phyloP scores from a whole-genome alignment of 2,329 filamentous ascomycete species.

The Aspergillus melleus region DNA sequence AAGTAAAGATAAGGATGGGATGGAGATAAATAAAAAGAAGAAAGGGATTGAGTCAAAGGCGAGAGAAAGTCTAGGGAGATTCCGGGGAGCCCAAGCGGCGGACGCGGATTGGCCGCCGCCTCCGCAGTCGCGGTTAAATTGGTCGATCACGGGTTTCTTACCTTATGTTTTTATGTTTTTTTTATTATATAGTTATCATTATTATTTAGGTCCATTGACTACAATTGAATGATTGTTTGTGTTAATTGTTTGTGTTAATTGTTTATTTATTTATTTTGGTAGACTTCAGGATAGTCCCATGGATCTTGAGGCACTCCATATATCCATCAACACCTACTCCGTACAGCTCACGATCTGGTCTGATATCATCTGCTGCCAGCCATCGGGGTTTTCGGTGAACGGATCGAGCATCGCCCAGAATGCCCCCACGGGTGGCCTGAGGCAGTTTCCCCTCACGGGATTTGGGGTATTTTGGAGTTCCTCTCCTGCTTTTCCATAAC shows the following conservation, averaged over 20 bases:
- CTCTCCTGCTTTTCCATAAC: not conserved
- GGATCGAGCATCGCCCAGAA: not conserved
- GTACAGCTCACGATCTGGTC: not conserved
- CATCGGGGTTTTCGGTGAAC: not conserved
- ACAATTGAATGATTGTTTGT: no score
- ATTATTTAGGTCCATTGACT: no score
- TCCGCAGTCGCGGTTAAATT: constrained; percentile 14
- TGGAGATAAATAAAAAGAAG: constrained; percentile 8
- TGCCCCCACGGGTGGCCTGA: constrained; percentile 14
- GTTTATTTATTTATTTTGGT: no score
- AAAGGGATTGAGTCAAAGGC: constrained; percentile 23
- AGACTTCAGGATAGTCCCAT: not conserved
- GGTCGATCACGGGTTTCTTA: not conserved
- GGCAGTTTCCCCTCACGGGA: constrained; percentile 9
- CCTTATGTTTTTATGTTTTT: not conserved
- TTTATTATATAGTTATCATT: not conserved
- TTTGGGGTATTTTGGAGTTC: constrained; percentile 4
- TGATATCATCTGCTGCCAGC: not conserved
- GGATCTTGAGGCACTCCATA: no score
- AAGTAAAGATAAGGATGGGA: constrained; percentile 2
- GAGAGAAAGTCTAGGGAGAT: constrained; percentile 16
- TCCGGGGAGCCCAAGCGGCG: constrained; percentile 15
- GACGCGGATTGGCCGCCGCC: constrained; percentile 12
- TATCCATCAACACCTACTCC: no score
- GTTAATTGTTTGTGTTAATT: no score